These are phyloP conservation scores for Neckera pumila DNA, from an alignment of 225 moss, liverwort and hornwort species.

Conservation along the genomic window DNA sequence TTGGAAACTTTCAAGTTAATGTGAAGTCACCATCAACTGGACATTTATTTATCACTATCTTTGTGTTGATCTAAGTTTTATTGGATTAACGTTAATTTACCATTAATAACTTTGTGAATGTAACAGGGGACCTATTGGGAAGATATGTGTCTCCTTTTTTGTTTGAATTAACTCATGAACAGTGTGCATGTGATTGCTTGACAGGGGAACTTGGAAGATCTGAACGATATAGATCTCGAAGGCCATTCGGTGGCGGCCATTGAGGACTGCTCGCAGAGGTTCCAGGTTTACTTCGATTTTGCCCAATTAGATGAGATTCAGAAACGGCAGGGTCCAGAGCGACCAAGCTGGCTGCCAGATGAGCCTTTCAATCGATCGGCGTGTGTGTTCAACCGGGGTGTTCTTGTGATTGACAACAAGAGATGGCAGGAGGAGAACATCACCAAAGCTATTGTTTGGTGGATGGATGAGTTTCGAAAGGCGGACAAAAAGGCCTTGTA, in stretches of 20 bases:
- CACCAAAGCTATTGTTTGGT: slow-evolving; percentile 76
- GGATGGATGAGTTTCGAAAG: slow-evolving; percentile 76
- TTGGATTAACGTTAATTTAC: too few species aligned
- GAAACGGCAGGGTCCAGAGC: slow-evolving; percentile 15
- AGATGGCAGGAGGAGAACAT: slow-evolving; percentile 62
- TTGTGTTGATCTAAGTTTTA: neutral
- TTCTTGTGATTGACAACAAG: slow-evolving; percentile 56
- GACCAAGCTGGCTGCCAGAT: slow-evolving; percentile 49
- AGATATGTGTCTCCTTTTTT: neutral
- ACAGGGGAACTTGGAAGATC: slow-evolving; percentile 77
- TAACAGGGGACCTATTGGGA: neutral
- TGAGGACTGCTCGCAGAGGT: slow-evolving; percentile 82
- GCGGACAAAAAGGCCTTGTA: slow-evolving; percentile 44
- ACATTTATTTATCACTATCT: neutral
- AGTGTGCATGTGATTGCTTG: neutral
- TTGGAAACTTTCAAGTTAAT: neutral
- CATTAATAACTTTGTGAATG: neutral
- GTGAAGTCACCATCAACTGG: neutral
- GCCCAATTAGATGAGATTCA: slow-evolving; percentile 52
- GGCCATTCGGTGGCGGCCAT: slow-evolving; percentile 75
- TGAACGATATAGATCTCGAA: slow-evolving; percentile 45
- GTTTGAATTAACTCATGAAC: neutral
- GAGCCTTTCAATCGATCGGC: slow-evolving; percentile 42
- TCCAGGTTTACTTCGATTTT: slow-evolving; percentile 74
- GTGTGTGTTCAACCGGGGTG: slow-evolving; percentile 84